Percentiles rank a stretch among this genome's conserved stretches.
phyloP scores from a whole-genome alignment of 2,329 filamentous ascomycete genomes.

The Chaetomium globosum region DNA sequence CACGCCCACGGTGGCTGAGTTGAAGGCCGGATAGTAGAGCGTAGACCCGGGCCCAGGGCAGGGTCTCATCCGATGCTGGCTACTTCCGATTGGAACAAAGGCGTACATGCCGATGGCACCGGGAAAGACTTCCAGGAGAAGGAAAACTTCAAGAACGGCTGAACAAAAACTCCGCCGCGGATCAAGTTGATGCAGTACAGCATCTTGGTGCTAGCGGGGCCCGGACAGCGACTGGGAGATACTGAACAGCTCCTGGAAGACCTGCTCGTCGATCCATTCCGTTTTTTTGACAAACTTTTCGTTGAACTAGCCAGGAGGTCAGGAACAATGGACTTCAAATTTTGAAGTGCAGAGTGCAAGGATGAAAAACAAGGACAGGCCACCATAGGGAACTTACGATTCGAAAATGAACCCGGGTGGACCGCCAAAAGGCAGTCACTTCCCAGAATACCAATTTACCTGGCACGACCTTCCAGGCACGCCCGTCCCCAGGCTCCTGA shows the following conservation, averaged over 20 bases:
- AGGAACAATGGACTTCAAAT: not conserved
- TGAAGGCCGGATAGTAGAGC: conserved; percentile 73
- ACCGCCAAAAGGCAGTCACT: conserved; percentile 68
- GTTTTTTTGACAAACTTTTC: conserved; percentile 62
- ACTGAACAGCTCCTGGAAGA: conserved; percentile 68
- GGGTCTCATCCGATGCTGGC: conserved; percentile 58
- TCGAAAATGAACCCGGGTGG: conserved; percentile 71
- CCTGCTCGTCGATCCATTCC: conserved; percentile 70
- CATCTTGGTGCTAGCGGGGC: conserved; percentile 70
- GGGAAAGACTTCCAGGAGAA: conserved; percentile 68
- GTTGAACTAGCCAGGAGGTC: conserved; percentile 50
- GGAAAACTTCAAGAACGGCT: conserved; percentile 63
- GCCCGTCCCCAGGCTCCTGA: not conserved
- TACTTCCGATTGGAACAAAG: conserved; percentile 67
- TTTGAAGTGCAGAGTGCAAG: too few relatives aligned
- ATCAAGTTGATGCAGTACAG: conserved; percentile 68
- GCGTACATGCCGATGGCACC: conserved; percentile 72
- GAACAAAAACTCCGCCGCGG: conserved; percentile 60
- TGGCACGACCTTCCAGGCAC: conserved; percentile 33
- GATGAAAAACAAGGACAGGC: not conserved
- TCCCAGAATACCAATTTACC: conserved; percentile 62
- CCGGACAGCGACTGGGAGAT: conserved; percentile 69
- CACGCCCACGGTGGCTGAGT: conserved; percentile 71
- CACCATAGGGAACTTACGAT: conserved; percentile 54
- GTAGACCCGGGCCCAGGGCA: conserved; percentile 66